phyloP scores from a whole-genome alignment of 805 yeast species.

The Cyberlindnera samutprakarnensis region DNA sequence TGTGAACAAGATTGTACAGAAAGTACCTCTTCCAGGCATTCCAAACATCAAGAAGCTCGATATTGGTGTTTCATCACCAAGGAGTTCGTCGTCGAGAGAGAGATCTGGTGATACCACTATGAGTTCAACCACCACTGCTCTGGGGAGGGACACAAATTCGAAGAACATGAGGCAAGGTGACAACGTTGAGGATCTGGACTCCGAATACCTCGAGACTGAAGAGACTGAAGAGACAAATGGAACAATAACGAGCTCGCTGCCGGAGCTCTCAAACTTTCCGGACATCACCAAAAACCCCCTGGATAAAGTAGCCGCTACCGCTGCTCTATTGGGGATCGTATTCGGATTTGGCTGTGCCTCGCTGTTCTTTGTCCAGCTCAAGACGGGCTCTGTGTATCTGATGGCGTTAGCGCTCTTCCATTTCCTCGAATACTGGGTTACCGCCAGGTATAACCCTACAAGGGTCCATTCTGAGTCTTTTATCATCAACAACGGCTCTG shows the following conservation, averaged over 20 bases:
- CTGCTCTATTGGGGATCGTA: conserved; percentile 35
- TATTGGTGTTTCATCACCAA: too few relatives aligned
- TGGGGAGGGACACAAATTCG: too few relatives aligned
- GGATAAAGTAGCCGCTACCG: conserved; percentile 35
- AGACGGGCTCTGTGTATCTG: conserved; percentile 40
- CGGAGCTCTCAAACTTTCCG: too few relatives aligned
- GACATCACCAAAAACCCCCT: conserved; percentile 34
- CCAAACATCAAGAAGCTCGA: too few relatives aligned
- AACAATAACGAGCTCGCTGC: too few relatives aligned
- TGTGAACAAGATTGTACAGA: too few relatives aligned
- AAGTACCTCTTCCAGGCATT: too few relatives aligned
- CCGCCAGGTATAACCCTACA: conserved; percentile 64
- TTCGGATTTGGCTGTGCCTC: conserved; percentile 32
- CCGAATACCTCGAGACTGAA: too few relatives aligned
- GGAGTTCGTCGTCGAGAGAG: background rate
- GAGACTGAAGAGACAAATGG: too few relatives aligned
- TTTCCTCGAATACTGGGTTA: conserved; percentile 71
- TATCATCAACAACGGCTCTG: conserved; percentile 54
- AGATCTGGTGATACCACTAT: conserved; percentile 1
- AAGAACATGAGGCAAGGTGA: too few relatives aligned
- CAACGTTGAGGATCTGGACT: too few relatives aligned
- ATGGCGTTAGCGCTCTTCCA: conserved; percentile 58
- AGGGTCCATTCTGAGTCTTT: conserved; percentile 68
- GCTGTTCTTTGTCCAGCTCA: conserved; percentile 22
- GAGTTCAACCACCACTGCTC: too few relatives aligned